A percentile compares a stretch with the other conserved stretches of the same genome.
Conservation (phyloP, 805 yeast species). For the Naumovozyma dairenensis region DNA sequence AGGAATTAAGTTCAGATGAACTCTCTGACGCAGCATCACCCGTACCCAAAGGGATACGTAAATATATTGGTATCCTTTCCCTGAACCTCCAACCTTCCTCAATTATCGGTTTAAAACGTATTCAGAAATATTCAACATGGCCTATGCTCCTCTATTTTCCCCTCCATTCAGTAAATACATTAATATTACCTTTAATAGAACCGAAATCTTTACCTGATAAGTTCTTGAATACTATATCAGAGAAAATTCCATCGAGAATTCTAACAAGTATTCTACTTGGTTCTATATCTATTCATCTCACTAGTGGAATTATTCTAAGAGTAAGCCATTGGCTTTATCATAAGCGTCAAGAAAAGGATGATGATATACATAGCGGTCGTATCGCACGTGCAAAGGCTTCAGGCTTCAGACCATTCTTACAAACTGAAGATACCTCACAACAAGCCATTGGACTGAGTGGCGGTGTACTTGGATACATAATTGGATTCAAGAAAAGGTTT, state of each 20-base stretch:
- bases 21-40: too few relatives aligned
- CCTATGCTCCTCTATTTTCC: conserved; percentile 20
- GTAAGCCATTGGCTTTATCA: conserved; percentile 1
- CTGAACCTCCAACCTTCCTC: too few relatives aligned
- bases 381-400: too few relatives aligned
- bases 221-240: conserved; percentile 21
- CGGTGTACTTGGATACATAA: conserved; percentile 19
- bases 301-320: conserved; percentile 1
- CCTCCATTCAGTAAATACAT: conserved; percentile 18
- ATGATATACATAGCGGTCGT: conserved; percentile 1
- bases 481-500: conserved; percentile 15
- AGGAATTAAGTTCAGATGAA: too few relatives aligned
- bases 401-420: background rate
- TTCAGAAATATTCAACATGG: conserved; percentile 17
- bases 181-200: conserved; percentile 13
- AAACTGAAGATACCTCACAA: conserved; percentile 8
- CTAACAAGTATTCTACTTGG: conserved; percentile 6
- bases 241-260: conserved; percentile 11
- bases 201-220: conserved; percentile 18
- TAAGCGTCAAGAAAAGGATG: background rate
- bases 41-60: too few relatives aligned
- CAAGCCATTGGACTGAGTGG: conserved; percentile 17
- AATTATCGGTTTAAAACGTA: conserved; percentile 9
- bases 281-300: background rate
- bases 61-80: too few relatives aligned